Evolutionary conservation across 2,329 filamentous ascomycete genomes (phyloP), one percentile per base, ranked within the genome.

Genomic region (Chaetomium olivaceum): DNA sequence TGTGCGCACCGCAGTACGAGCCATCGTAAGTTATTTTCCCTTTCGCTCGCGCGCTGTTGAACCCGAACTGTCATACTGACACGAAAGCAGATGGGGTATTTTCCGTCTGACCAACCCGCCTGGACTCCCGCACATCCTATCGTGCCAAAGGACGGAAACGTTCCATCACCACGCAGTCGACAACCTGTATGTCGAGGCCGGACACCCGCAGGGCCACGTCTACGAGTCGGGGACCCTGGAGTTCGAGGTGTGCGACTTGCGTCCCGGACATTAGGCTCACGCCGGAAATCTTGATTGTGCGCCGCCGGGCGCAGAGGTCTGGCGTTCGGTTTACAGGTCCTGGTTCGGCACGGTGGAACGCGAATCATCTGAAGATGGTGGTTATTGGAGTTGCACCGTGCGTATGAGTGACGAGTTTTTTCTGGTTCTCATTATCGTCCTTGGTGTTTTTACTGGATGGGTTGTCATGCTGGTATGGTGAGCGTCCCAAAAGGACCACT

Each of bases 71-170:
- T 14, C 4, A 12, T 23, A 11, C 43, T 61, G 27, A 61, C 52
- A 51, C 23, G 12, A 3, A 19, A n/a, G 12, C 33, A 94, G 92
- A 68, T 94, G 92, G 82, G 95, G 95, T 58, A 90, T 96, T 27
- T 99, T 98, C 78, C 88, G 95, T 39, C 82, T 99, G 4, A 99
- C 95, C 0, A 91, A 97, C 77, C 95, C 95, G 0, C 94, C 95
- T 0, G 95, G 95, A 0, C 84, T 98, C 71, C 88, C 91, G 69
- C 87, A 92, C n/a, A 89, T 99, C 39, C 81, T 96, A 54, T 85
- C 88, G 50, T 99, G 95, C 78, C 88, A 80, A 2, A 86, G 93
- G 67, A 85, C 85, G 0, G 91, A 91, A 1, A 84, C 96, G 0
- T 99, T 99, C 76, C 95, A 99, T 76, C 91, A 90, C 68, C 85